phyloP scores from a whole-genome alignment of 2,329 filamentous ascomycete genomes.

The Verticillium isaacii region DNA sequence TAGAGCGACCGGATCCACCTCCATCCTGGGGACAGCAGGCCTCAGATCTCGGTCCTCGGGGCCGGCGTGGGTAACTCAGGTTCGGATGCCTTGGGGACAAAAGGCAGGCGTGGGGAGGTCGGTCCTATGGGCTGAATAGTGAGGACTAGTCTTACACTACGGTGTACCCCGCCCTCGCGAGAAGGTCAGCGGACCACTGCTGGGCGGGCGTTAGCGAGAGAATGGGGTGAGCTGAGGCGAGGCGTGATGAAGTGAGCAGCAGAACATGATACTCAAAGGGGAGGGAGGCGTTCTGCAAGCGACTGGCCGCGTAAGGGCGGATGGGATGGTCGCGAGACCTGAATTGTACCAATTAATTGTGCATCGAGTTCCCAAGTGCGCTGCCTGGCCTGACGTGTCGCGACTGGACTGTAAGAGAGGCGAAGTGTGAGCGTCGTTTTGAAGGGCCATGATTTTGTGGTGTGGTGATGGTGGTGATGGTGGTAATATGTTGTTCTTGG shows the following conservation, averaged over 20 bases:
- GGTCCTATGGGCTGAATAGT: background rate
- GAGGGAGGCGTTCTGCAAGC: background rate
- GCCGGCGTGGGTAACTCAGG: background rate
- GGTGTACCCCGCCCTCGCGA: background rate
- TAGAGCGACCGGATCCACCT: background rate
- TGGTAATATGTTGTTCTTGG: too few species aligned
- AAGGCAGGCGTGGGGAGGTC: background rate
- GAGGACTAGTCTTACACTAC: background rate
- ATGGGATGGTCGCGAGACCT: background rate
- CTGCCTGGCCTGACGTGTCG: too few species aligned
- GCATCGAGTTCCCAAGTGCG: background rate
- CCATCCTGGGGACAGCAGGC: background rate
- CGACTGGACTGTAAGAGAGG: too few species aligned
- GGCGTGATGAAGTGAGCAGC: background rate
- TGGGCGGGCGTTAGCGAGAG: background rate
- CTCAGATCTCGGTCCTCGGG: background rate
- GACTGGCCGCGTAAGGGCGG: background rate
- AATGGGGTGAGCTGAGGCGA: background rate
- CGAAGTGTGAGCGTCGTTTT: too few species aligned
- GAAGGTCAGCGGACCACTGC: background rate
- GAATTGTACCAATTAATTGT: background rate
- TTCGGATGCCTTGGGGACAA: background rate
- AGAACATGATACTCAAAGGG: background rate
- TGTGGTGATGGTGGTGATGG: too few species aligned
- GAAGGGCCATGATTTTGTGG: too few species aligned